Evolutionary conservation across 148 eudicot genomes (phyloP), one percentile per base, ranked within the genome.

Genomic region (Dianthus caryophyllus): DNA sequence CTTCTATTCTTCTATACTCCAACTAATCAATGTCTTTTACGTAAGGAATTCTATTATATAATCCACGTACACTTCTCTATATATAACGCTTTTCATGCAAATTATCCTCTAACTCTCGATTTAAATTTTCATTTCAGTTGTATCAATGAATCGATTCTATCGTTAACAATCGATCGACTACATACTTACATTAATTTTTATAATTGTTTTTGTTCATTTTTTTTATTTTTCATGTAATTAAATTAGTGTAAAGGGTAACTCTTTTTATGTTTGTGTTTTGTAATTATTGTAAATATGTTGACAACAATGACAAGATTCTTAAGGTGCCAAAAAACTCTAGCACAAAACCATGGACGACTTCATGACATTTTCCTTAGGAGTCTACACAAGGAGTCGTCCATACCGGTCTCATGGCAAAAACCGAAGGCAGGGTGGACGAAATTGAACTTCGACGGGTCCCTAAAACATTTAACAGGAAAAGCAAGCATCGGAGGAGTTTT

Each of bases 401-500:
- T 86, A 49, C 78, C 80, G 21, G 88, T 94, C 48, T 49, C 85
- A 71, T 94, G 97, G 97, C 72, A 77, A 61, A 94, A 82, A 70
- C 98, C 98, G 4, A 75, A 81, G 72, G 67, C 18, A 0, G 99
- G 99, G 5, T 94, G 99, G 96, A 88, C 87, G 0, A 94, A 94
- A 64, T 27, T 90, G 17, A 94, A 94, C 76, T 90, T 80, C 18
- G 99, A 94, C 24, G 99, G 99, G 5, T 94, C 99, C 0, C 81
- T 77, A 64, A 90, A 78, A 66, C 79, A 79, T 18, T 81, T 79
- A 49, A 78, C 81, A 0, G 92, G 97, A 21, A 82, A 73, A 67
- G 73, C 86, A 21, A 94, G 99, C 86, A 88, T 94, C 0, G 96
- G 98, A 63, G 98, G 98, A 21, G 83, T 93, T 1, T 67, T 89